phyloP scores from a whole-genome alignment of 768 basidiomycete species.

The Chalciporus chontae region DNA sequence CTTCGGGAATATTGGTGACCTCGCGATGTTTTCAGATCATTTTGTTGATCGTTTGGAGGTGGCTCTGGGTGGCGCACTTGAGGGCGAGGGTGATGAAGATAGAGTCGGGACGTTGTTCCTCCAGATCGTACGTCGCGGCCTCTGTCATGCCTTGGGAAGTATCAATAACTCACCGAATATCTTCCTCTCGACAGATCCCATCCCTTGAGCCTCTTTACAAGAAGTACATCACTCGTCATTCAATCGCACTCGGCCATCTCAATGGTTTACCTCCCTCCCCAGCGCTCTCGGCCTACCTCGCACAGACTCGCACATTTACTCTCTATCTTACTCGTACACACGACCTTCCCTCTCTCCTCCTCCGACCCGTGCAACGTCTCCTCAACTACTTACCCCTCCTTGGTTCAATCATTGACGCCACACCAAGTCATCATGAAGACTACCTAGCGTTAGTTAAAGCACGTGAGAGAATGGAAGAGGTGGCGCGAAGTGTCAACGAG shows the following conservation, averaged over 20 bases:
- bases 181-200: too few relatives aligned
- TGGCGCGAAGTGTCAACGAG: slow-evolving; percentile 77
- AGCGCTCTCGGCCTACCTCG: slow-evolving; percentile 60
- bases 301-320: slow-evolving; percentile 62
- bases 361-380: slow-evolving; percentile 95
- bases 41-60: slow-evolving; percentile 63
- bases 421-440: slow-evolving; percentile 65
- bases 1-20: slow-evolving; percentile 73
- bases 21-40: slow-evolving; percentile 67
- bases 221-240: slow-evolving; percentile 77
- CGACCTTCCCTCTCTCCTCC: slow-evolving; percentile 91
- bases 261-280: slow-evolving; percentile 37
- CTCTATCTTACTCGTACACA: slow-evolving; percentile 78
- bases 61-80: slow-evolving; percentile 60
- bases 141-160: too few relatives aligned
- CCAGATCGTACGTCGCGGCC: slow-evolving; percentile 58
- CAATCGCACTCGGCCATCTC: slow-evolving; percentile 69
- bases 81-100: slow-evolving; percentile 65
- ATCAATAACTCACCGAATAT: too few relatives aligned
- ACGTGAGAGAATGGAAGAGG: slow-evolving; percentile 56
- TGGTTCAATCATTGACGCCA: slow-evolving; percentile 68
- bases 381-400: slow-evolving; percentile 93
- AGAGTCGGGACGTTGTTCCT: slow-evolving; percentile 68
- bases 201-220: slow-evolving; percentile 71
- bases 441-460: slow-evolving; percentile 36